Base-by-base conservation (phyloP, 805 yeast species). In the Cyberlindnera subsufficiens region DNA sequence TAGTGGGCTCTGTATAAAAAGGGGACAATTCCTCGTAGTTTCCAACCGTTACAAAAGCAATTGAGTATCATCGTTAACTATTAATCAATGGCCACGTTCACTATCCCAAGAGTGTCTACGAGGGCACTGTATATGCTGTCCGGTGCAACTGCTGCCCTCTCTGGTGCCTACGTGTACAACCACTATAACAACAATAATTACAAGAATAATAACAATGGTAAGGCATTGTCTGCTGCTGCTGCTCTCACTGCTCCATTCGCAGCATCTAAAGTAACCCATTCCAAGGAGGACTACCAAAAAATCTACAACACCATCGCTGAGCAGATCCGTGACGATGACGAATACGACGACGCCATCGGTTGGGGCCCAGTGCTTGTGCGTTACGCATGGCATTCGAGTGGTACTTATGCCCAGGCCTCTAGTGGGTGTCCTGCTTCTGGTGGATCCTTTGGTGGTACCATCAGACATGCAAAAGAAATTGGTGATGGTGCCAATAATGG, bases 361-460 rank as follows among this genome's bases (percentile, higher is more conserved):
- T 72, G 79, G 47, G 93, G 90, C 1, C 96, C 96, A 9, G 78
- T 82, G 14, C 66, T 87, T 33, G 78, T 87, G 19, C 77, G 96
- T 54, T 71, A 86, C 42, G 84, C 95, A 22, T 87, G 96, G 96
- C 95, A 87, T 60, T 76, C 82, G 30, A 75, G 86, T 44, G 96
- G 95, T n/a, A 85, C 93, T 16, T 88, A 71, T 62, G 87, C 86
- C 54, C 67, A 67, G 50, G 59, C 63, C 25, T 58, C 62, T 17
- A 71, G 72, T 14, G 72, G 72, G 58, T 20, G 60, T 45, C 57
- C 59, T 42, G 44, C 43, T 29, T 66, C 68, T 15, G 87, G 86
- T 35, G 87, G 88, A 3, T 78, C 86, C 1, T 79, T 71, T 53
- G 87, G 88, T 35, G 88, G 87, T 37, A 81, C 89, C 13, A 78